Evolutionary conservation across 306 rosid species (phyloP).

Genomic region (Glycine tomentella): DNA sequence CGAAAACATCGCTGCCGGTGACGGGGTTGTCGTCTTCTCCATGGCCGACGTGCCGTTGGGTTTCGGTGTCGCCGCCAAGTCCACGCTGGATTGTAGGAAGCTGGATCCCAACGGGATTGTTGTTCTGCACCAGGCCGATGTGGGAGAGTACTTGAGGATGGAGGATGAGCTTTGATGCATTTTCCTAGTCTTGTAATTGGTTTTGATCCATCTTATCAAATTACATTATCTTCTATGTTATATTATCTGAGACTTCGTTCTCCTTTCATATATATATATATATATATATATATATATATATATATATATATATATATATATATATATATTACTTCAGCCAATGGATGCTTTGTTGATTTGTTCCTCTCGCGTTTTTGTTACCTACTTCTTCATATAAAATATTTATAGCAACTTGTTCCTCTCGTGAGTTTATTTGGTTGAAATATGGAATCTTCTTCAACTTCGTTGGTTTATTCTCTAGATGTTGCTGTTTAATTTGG

Average conservation of each 20-base stretch:
- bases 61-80: slow-evolving; percentile 86
- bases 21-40: slow-evolving; percentile 88
- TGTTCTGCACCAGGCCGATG: slow-evolving; percentile 87
- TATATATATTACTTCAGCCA: no score
- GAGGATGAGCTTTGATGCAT: slow-evolving; percentile 83
- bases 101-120: slow-evolving; percentile 90
- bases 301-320: no score
- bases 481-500: slow-evolving; percentile 40
- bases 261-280: no score
- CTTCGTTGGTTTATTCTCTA: slow-evolving; percentile 19
- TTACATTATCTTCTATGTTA: no score
- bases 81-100: slow-evolving; percentile 95
- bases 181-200: no score
- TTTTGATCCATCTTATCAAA: no score
- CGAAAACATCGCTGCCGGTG: slow-evolving; percentile 75
- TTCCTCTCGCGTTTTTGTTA: slow-evolving; percentile 11
- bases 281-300: no score
- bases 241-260: no score
- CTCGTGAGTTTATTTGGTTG: slow-evolving; percentile 34
- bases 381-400: not conserved
- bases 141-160: slow-evolving; percentile 93
- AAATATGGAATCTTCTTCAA: slow-evolving; percentile 19
- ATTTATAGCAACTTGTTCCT: slow-evolving; percentile 24
- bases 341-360: not conserved
- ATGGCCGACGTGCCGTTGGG: slow-evolving; percentile 93